A percentile compares a stretch with the other conserved stretches of the same genome.
Evolutionary conservation across 108 stramenopile genomes (phyloP).

Genomic region (Skeletonema grethae): DNA sequence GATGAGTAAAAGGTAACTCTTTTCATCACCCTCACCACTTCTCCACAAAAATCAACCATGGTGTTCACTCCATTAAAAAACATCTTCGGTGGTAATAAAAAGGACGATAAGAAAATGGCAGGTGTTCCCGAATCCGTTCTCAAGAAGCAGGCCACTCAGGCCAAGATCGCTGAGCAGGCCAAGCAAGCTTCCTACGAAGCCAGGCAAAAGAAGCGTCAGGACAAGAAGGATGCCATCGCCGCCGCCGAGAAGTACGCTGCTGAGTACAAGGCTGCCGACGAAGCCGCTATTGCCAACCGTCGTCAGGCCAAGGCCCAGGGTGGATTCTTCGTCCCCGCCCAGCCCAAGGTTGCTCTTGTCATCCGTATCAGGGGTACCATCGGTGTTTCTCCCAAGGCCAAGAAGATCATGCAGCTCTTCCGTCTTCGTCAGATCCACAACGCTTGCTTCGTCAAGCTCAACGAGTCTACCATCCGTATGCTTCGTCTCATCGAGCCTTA

Average conservation of each 20-base stretch:
- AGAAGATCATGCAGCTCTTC: conserved; percentile 99
- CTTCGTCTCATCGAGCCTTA: conserved; percentile 99
- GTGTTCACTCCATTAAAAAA: not conserved
- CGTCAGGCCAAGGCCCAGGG: conserved; percentile 96
- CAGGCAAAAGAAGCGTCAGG: conserved; percentile 75
- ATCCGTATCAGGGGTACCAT: conserved; percentile 99
- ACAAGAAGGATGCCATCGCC: conserved; percentile 80
- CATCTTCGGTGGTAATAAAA: not conserved
- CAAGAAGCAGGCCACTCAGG: conserved; percentile 97
- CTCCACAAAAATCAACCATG: not conserved
- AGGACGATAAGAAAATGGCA: conserved; percentile 28
- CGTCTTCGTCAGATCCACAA: conserved; percentile 99
- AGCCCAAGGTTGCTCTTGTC: conserved; percentile 96
- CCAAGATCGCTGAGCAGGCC: conserved; percentile 79
- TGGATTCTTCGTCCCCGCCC: conserved; percentile 95
- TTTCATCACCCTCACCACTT: not conserved
- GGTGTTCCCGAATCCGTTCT: conserved; percentile 94
- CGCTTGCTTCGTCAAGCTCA: conserved; percentile 97
- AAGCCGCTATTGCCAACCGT: conserved; percentile 90
- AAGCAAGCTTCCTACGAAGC: conserved; percentile 79
- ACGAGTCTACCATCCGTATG: conserved; percentile 99
- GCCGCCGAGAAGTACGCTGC: conserved; percentile 93
- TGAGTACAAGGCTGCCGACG: conserved; percentile 90
- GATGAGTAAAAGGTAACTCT: not conserved
- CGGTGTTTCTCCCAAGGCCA: conserved; percentile 99